Conservation (phyloP, 2,329 filamentous ascomycete genomes). For the Hypoxylon rubiginosum region DNA sequence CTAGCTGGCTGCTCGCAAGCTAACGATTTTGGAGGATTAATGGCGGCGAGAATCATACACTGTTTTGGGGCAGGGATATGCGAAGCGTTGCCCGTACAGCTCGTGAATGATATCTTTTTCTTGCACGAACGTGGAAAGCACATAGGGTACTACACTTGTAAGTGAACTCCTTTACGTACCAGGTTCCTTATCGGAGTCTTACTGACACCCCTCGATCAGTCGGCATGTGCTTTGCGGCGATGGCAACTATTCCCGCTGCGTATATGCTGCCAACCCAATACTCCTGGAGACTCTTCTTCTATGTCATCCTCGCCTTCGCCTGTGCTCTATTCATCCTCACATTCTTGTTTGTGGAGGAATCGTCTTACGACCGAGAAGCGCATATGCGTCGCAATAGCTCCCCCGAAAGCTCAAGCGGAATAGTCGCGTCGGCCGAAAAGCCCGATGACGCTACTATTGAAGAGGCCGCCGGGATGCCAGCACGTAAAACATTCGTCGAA, state of each 20-base stretch:
- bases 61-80: constrained; percentile 59
- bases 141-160: constrained; percentile 71
- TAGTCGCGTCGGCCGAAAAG: constrained; percentile 43
- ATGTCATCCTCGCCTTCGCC: constrained; percentile 70
- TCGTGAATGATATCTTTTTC: constrained; percentile 63
- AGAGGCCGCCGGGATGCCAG: constrained; percentile 43
- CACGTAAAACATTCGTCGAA: constrained; percentile 55
- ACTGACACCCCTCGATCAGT: constrained; percentile 51
- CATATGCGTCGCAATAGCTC: constrained; percentile 27
- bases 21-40: constrained; percentile 54
- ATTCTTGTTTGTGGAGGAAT: constrained; percentile 67
- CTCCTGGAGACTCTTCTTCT: constrained; percentile 73
- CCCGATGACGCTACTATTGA: constrained; percentile 39
- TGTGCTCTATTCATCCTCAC: constrained; percentile 58
- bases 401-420: constrained; percentile 26
- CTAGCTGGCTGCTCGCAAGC: constrained; percentile 57
- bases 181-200: neutral
- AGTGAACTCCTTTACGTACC: neutral
- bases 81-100: constrained; percentile 61
- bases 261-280: constrained; percentile 72
- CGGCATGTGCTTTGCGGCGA: constrained; percentile 67
- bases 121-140: constrained; percentile 64
- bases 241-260: constrained; percentile 69
- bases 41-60: constrained; percentile 57
- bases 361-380: constrained; percentile 57